Percentiles rank a stretch among this genome's conserved stretches.
Evolutionary conservation across 257 asterid species (phyloP).

Genomic region (Fraxinus pennsylvanica): DNA sequence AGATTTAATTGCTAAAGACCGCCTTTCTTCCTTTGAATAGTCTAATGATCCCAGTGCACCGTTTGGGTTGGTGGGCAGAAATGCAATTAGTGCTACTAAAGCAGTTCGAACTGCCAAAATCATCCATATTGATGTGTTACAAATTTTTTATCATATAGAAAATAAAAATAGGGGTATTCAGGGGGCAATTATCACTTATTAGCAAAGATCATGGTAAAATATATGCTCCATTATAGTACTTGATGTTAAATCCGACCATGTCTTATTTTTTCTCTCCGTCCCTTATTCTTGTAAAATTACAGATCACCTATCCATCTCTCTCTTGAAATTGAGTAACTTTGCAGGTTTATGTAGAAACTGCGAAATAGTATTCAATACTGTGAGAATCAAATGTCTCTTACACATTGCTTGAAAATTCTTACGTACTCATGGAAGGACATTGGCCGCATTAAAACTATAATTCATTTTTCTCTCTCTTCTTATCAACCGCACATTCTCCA

Average conservation of each 20-base stretch:
- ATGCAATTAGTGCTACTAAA: slow-evolving; percentile 63
- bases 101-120: slow-evolving; percentile 81
- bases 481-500: too few relatives aligned
- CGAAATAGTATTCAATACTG: not conserved
- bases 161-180: slow-evolving; percentile 12
- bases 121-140: not conserved
- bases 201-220: not conserved
- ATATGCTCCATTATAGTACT: not conserved
- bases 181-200: not conserved
- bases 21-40: slow-evolving; percentile 77
- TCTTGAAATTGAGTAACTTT: not conserved
- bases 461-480: too few relatives aligned
- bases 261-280: not conserved
- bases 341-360: not conserved
- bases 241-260: not conserved
- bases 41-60: slow-evolving; percentile 65
- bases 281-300: not conserved
- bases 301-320: not conserved
- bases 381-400: not conserved
- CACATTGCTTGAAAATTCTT: not conserved
- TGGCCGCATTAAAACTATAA: too few relatives aligned
- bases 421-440: not conserved
- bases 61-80: too few relatives aligned
- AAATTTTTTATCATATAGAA: not conserved
- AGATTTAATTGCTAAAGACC: slow-evolving; percentile 60